A percentile compares a stretch with the other conserved stretches of the same genome.
These are phyloP conservation scores for Candida ulmi DNA, from an alignment of 805 yeast species.

Conservation along the genomic window DNA sequence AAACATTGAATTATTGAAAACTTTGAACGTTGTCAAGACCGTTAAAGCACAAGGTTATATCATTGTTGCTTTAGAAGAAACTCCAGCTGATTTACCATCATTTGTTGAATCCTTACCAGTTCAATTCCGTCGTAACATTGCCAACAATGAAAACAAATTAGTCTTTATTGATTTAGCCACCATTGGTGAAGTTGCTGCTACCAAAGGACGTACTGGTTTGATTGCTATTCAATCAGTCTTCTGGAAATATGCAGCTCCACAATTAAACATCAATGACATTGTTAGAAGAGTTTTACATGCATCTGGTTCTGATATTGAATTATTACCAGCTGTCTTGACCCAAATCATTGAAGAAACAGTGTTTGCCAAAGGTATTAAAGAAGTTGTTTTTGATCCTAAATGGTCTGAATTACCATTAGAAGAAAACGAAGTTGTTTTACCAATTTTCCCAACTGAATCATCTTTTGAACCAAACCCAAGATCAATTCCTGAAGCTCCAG, in stretches of 20 bases:
- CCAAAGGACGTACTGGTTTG: constrained; percentile 68
- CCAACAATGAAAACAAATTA: constrained; percentile 47
- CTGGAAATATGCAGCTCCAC: constrained; percentile 68
- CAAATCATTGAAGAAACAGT: constrained; percentile 53
- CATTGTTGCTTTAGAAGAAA: constrained; percentile 31
- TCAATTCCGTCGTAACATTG: constrained; percentile 45
- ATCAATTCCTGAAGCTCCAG: constrained; percentile 30
- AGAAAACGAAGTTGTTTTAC: constrained; percentile 36
- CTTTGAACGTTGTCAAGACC: constrained; percentile 58
- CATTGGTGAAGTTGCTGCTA: constrained; percentile 62
- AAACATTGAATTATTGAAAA: constrained; percentile 45
- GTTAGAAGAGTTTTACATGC: constrained; percentile 77
- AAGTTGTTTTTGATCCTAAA: constrained; percentile 25
- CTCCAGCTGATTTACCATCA: constrained; percentile 32
- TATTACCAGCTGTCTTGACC: constrained; percentile 66
- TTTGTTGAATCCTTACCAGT: constrained; percentile 52
- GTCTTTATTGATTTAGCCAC: constrained; percentile 55
- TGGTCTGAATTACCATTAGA: constrained; percentile 21
- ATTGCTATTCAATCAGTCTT: constrained; percentile 77
- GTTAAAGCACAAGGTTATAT: constrained; percentile 52
- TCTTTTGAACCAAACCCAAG: constrained; percentile 63
- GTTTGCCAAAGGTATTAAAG: constrained; percentile 38
- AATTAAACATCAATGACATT: constrained; percentile 50
- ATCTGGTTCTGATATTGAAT: constrained; percentile 76
- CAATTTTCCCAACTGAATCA: constrained; percentile 54